Conservation (phyloP, 805 yeast species). For the Ogataea wickerhamii region DNA sequence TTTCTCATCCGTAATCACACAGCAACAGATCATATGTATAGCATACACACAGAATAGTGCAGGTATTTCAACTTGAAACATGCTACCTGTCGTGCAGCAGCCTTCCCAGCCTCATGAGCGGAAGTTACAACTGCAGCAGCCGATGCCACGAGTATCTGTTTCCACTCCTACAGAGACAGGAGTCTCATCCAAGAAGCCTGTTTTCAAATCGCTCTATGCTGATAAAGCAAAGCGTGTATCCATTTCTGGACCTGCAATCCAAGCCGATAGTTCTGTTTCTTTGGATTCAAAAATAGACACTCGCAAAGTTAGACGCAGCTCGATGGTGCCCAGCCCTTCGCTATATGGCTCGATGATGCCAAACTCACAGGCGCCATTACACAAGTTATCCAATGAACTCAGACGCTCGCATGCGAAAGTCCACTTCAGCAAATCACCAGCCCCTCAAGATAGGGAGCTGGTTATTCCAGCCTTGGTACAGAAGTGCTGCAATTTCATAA, state of each 20-base stretch:
- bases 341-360: slow-evolving; percentile 9
- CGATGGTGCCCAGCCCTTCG: slow-evolving; percentile 1
- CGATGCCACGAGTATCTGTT: background rate
- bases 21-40: too few relatives aligned
- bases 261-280: slow-evolving; percentile 7
- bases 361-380: slow-evolving; percentile 6
- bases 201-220: slow-evolving; percentile 19
- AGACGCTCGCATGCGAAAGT: slow-evolving; percentile 16
- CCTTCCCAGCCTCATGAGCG: background rate
- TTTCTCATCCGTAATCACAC: too few relatives aligned
- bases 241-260: slow-evolving; percentile 14
- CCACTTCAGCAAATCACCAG: background rate
- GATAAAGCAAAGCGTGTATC: slow-evolving; percentile 13
- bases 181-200: slow-evolving; percentile 10
- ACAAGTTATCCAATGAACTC: slow-evolving; percentile 24
- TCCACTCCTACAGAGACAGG: background rate
- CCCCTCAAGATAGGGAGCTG: slow-evolving; percentile 12
- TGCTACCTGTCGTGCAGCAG: background rate
- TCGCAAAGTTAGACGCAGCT: slow-evolving; percentile 3
- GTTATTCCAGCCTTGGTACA: slow-evolving; percentile 30
- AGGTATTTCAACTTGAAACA: background rate
- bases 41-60: too few relatives aligned
- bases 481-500: slow-evolving; percentile 31
- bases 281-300: slow-evolving; percentile 1
- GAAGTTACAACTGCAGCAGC: background rate